Percentiles rank a stretch among this genome's conserved stretches.
Conservation (phyloP, 164 flowering plant species). For the Magnolia changhungtana region DNA sequence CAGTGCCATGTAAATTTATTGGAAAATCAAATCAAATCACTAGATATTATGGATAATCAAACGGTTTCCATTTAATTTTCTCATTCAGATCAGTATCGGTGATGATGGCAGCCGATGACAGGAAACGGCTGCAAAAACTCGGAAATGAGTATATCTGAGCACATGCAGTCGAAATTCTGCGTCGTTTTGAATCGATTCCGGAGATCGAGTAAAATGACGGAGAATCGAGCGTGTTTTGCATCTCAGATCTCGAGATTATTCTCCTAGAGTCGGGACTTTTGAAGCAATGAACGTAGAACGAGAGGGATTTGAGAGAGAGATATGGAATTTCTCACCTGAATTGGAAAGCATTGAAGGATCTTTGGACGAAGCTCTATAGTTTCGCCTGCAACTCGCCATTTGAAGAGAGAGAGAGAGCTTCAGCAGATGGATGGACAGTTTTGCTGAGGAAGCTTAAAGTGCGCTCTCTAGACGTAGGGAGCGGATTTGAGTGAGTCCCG, state of each 20-base stretch:
- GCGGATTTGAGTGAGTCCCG: too few relatives aligned
- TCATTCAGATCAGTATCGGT: not conserved
- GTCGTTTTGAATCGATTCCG: not conserved
- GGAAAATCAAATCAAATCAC: not conserved
- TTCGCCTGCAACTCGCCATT: conserved; percentile 4
- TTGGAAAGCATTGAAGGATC: not conserved
- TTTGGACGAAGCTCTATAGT: not conserved
- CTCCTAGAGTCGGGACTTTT: not conserved
- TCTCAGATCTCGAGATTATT: not conserved
- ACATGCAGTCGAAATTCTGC: not conserved
- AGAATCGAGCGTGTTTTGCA: not conserved
- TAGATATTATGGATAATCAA: not conserved
- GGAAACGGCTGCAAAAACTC: not conserved
- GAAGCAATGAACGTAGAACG: not conserved
- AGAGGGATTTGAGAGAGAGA: not conserved
- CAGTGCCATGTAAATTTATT: not conserved
- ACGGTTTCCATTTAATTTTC: not conserved
- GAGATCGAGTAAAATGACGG: not conserved
- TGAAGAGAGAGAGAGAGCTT: not conserved
- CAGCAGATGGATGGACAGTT: not conserved
- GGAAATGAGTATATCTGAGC: not conserved
- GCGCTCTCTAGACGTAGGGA: too few relatives aligned
- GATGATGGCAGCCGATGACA: not conserved
- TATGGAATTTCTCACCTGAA: not conserved
- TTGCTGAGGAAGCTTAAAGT: too few relatives aligned